Evolutionary conservation across 352 stramenopile species (phyloP), one percentile per base, ranked within the genome.

Genomic region (Phytopythium sindhum): DNA sequence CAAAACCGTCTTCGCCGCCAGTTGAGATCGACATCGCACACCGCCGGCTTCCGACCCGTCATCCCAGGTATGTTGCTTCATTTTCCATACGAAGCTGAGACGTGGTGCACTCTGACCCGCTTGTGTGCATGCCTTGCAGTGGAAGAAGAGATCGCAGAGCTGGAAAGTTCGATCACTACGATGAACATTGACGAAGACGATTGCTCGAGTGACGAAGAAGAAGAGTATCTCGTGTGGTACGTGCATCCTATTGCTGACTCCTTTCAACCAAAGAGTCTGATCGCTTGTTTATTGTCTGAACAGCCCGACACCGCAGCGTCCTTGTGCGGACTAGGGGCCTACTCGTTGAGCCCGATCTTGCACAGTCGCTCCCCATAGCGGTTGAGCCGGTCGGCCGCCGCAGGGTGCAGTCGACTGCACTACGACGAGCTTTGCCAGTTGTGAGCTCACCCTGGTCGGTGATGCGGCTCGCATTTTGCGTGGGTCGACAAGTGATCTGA

Each of bases 1-100:
- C 81, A 86, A 53, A 80, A 94, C 53, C 73, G 72, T 4, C 89
- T 93, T 64, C 83, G 81, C 51, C 79, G 85, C 58, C 84, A 89
- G 58, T 79, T 91, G 74, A 76, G 82, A 35, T 89, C 81, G 48
- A 87, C 84, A 2, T 89, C 82, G 0, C 82, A 91, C 53, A 79
- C 74, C 42, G 74, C 74, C 58, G 81, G 76, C 1, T 93, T 93
- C 57, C 82, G 83, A 17, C 83, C 85, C 26, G 79, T 93, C 52
- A 75, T 89, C 35, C 80, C 80, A 77, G 83, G 84, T 92, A 63
- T 21, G 24, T 1, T 6, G 44, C 44, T 10, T 48, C 21, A 5
- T 26, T n/a, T 21, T 48, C 21, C 21, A 21, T 26, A 1, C 21
- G 42, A 9, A 21, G 42, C 4, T 12, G 19, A 11, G 42, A 14